A percentile compares a stretch with the other conserved stretches of the same genome.
Conservation (phyloP, 306 rosid species). For the Corylus heterophylla region DNA sequence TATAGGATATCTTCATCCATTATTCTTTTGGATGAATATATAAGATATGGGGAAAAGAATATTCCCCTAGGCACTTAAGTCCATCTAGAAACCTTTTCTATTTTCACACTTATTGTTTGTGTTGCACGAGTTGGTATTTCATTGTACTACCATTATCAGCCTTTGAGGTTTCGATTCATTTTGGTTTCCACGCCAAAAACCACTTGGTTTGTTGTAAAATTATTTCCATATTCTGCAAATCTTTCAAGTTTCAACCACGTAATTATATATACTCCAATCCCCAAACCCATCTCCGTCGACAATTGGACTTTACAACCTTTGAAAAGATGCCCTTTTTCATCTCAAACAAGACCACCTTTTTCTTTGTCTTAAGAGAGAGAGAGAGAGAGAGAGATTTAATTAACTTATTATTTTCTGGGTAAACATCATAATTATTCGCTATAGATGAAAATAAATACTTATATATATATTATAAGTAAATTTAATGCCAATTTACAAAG, state of each 20-base stretch:
- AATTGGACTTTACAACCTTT: neutral
- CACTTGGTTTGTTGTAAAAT: neutral
- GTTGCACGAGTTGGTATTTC: neutral
- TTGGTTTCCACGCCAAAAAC: neutral
- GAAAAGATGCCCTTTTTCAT: neutral
- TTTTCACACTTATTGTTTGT: neutral
- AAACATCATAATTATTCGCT: constrained; percentile 10
- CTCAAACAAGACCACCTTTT: neutral
- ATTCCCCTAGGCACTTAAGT: neutral
- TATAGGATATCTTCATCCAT: too few relatives aligned
- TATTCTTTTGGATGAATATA: neutral
- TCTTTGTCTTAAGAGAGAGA: neutral
- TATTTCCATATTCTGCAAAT: neutral
- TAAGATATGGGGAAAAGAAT: neutral
- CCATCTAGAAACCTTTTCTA: too few relatives aligned
- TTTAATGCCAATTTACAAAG: constrained; percentile 19
- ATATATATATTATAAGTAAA: constrained; percentile 3
- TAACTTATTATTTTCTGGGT: neutral
- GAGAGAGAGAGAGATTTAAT: neutral
- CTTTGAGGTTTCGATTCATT: too few relatives aligned
- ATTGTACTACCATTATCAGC: too few relatives aligned
- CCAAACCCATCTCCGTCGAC: neutral
- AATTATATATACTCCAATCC: neutral
- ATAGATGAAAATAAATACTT: constrained; percentile 10
- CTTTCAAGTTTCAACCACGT: neutral